Evolutionary conservation across 768 basidiomycete genomes (phyloP).

Genomic region (Filobasidium wieringae): DNA sequence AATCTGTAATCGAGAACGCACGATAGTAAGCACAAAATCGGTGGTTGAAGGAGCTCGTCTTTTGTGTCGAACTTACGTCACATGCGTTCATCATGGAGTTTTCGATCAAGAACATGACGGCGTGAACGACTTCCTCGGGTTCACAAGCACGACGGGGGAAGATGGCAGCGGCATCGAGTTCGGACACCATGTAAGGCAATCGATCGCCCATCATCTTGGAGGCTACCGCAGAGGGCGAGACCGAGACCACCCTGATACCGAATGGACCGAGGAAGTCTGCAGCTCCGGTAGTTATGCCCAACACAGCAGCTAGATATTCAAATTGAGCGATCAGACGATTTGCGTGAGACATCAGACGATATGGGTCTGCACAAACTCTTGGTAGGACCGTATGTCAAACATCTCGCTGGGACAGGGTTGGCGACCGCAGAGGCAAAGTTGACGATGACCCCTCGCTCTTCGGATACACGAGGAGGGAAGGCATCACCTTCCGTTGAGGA

Average conservation of each 20-base stretch:
- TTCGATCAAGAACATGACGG: slow-evolving; percentile 21
- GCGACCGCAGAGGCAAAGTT: slow-evolving; percentile 35
- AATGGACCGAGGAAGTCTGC: slow-evolving; percentile 32
- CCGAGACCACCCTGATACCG: slow-evolving; percentile 29
- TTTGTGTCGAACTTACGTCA: no score
- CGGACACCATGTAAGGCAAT: slow-evolving; percentile 20
- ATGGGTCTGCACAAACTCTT: no score
- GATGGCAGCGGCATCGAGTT: slow-evolving; percentile 20
- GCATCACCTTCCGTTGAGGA: slow-evolving; percentile 18
- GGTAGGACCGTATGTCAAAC: slow-evolving; percentile 30
- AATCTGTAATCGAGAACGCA: no score
- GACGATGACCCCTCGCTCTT: slow-evolving; percentile 35
- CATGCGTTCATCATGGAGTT: slow-evolving; percentile 19
- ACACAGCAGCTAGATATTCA: slow-evolving; percentile 22
- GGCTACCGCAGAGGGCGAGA: slow-evolving; percentile 30
- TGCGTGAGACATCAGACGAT: no score
- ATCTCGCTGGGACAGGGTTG: slow-evolving; percentile 24
- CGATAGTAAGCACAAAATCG: no score
- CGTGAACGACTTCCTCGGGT: slow-evolving; percentile 21
- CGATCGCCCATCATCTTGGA: slow-evolving; percentile 22
- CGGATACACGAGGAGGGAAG: slow-evolving; percentile 25
- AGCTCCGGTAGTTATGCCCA: slow-evolving; percentile 25
- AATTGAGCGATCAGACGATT: no score
- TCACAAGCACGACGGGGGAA: slow-evolving; percentile 20
- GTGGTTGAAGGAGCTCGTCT: no score